phyloP scores from a whole-genome alignment of 1,284 basidiomycete species.

The Uromyces viciae-fabae region DNA sequence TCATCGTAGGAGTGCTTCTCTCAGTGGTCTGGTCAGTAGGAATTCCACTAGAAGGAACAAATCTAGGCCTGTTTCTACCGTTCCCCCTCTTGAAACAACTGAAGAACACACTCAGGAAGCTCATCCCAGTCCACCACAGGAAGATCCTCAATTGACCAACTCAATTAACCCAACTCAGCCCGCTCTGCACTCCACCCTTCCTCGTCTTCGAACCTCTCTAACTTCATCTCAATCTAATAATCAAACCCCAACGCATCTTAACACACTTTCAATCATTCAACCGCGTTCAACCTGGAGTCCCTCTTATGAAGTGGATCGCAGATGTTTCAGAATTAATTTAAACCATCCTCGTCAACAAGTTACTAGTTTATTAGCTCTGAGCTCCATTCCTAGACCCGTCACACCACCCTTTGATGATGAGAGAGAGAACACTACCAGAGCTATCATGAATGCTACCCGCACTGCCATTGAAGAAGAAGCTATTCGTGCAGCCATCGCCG shows the following conservation, averaged over 20 bases:
- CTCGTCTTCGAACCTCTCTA: neutral
- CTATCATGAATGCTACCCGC: conserved; percentile 8
- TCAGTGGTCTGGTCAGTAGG: neutral
- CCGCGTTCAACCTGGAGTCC: conserved; percentile 18
- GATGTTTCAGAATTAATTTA: conserved; percentile 22
- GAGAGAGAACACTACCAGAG: neutral
- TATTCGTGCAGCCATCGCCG: conserved; percentile 8
- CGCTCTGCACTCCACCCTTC: neutral
- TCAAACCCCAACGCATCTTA: neutral
- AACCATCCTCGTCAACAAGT: conserved; percentile 32
- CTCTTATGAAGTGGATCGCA: neutral
- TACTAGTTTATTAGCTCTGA: conserved; percentile 32
- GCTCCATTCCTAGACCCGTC: conserved; percentile 20
- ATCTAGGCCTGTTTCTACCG: neutral
- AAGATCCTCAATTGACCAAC: neutral
- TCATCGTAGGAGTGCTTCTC: conserved; percentile 3
- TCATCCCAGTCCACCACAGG: neutral
- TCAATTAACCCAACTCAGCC: too few relatives aligned
- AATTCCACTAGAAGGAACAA: neutral
- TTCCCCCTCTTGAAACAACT: neutral
- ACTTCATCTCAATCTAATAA: neutral
- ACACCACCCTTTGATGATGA: conserved; percentile 31
- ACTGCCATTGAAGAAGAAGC: conserved; percentile 33
- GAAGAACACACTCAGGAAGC: neutral
- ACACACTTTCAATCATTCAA: conserved; percentile 32